phyloP scores from a whole-genome alignment of 441 rosid species.

The Macaranga tanarius region DNA sequence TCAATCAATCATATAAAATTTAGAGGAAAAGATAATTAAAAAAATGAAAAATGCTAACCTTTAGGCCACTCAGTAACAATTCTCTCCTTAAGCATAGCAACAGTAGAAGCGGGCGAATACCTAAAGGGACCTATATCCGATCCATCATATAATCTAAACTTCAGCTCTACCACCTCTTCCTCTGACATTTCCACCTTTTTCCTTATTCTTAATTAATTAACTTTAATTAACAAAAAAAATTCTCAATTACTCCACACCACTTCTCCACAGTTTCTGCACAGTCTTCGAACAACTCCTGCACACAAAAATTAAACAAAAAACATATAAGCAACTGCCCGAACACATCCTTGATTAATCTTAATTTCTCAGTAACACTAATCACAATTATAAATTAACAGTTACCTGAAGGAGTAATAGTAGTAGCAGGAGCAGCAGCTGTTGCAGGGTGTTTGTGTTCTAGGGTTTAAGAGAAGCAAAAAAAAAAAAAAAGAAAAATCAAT shows the following conservation, averaged over 20 bases:
- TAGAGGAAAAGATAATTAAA: neutral
- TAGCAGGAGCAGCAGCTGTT: neutral
- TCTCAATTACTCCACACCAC: neutral
- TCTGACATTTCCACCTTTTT: slow-evolving; percentile 52
- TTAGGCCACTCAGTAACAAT: slow-evolving; percentile 82
- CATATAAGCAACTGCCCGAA: neutral
- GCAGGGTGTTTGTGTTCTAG: neutral
- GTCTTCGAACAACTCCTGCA: slow-evolving; percentile 2
- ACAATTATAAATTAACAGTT: neutral
- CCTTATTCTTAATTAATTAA: neutral
- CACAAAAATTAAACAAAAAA: neutral
- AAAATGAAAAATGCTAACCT: slow-evolving; percentile 39
- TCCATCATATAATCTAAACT: slow-evolving; percentile 83
- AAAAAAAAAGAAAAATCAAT: neutral
- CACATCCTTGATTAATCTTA: too few species aligned
- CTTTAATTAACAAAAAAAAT: neutral
- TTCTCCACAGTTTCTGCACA: neutral
- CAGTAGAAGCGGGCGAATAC: slow-evolving; percentile 72
- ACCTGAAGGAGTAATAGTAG: neutral
- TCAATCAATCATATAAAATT: neutral
- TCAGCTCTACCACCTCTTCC: slow-evolving; percentile 71
- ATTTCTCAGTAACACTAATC: too few species aligned
- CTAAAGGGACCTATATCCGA: slow-evolving; percentile 85
- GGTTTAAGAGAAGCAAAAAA: slow-evolving; percentile 10
- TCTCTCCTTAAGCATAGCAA: slow-evolving; percentile 70